Conservation (phyloP, 2,329 filamentous ascomycete genomes). For the Colletotrichum caudatum region DNA sequence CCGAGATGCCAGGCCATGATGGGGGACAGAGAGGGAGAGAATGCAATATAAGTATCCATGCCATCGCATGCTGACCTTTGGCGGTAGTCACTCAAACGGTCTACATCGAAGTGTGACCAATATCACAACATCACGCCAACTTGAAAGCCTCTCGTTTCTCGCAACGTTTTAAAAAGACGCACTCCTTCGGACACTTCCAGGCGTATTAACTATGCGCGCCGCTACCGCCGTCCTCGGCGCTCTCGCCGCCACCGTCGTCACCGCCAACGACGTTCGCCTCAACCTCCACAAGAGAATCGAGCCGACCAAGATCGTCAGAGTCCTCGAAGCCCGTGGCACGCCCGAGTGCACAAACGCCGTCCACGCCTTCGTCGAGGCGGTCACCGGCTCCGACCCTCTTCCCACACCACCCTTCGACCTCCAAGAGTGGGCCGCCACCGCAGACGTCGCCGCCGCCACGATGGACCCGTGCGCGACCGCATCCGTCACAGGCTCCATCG, state of each 20-base stretch:
- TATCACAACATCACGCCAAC: neutral
- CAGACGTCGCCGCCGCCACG: neutral
- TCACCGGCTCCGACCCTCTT: conserved; percentile 13
- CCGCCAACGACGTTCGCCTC: neutral
- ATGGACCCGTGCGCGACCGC: neutral
- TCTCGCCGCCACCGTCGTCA: conserved; percentile 1
- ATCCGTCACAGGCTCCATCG: conserved; percentile 8
- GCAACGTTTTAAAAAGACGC: no score
- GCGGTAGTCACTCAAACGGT: no score
- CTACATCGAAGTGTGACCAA: neutral
- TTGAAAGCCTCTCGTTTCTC: neutral
- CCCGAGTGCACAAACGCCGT: conserved; percentile 9
- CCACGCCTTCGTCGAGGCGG: conserved; percentile 6
- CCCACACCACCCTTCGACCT: neutral
- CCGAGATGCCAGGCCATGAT: neutral
- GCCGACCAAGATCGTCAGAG: conserved; percentile 12
- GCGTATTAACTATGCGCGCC: neutral
- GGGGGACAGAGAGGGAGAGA: no score
- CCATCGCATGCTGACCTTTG: neutral
- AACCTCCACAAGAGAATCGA: conserved; percentile 12
- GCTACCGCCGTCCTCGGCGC: conserved; percentile 9
- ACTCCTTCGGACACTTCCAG: neutral
- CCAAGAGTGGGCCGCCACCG: neutral
- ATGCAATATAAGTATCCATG: neutral
- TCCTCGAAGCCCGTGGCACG: conserved; percentile 5